Evolutionary conservation across 176 grass and related monocot genomes (phyloP).

Genomic region (Saccharum spontaneum): DNA sequence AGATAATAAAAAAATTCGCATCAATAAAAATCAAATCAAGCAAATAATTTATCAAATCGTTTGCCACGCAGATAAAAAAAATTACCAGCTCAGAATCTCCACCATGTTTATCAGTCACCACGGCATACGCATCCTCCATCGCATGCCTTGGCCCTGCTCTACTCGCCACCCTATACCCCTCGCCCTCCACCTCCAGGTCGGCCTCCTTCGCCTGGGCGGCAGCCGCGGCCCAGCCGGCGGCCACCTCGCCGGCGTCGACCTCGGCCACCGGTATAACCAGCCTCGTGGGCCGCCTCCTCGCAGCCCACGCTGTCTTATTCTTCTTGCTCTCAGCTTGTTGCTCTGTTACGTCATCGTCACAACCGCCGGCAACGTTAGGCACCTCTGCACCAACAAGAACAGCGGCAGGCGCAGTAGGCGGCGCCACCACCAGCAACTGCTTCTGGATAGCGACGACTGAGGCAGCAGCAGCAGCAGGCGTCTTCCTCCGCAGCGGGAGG

Average conservation of each 20-base stretch:
- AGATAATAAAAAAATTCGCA: neutral
- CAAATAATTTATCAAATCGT: neutral
- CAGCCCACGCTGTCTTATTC: neutral
- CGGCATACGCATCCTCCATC: slow-evolving; percentile 76
- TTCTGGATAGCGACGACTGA: no score
- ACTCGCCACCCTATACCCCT: slow-evolving; percentile 56
- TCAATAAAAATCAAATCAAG: neutral
- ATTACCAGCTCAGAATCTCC: slow-evolving; percentile 60
- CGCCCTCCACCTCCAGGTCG: slow-evolving; percentile 40
- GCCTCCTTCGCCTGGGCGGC: neutral
- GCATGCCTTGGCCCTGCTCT: slow-evolving; percentile 59
- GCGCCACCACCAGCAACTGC: no score
- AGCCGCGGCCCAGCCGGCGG: neutral
- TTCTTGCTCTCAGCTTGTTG: neutral
- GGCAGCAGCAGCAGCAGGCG: neutral
- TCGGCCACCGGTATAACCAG: neutral
- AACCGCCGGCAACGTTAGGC: neutral
- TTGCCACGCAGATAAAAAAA: neutral
- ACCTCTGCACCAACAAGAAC: no score
- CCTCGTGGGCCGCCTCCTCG: neutral
- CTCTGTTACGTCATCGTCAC: neutral
- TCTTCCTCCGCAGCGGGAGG: neutral
- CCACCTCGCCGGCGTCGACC: neutral
- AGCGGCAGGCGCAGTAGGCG: no score
- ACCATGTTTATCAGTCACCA: slow-evolving; percentile 21